These are phyloP conservation scores for Bipolaris bicolor DNA, from an alignment of 2,329 filamentous ascomycete genomes.

Conservation along the genomic window DNA sequence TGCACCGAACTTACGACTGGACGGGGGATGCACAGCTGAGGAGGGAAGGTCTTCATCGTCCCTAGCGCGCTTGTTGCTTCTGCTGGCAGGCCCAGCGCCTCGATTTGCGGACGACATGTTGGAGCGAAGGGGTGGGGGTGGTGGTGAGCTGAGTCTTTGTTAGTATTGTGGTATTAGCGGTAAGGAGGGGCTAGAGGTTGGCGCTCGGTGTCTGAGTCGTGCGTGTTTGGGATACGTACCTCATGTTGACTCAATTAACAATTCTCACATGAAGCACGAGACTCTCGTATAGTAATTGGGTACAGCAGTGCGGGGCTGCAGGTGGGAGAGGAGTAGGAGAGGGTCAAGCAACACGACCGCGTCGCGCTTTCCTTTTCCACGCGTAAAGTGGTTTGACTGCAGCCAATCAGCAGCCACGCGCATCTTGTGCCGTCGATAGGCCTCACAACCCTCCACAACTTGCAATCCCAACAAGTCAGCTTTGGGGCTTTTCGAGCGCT, in stretches of 20 bases:
- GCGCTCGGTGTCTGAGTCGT: conserved; percentile 10
- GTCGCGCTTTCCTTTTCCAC: conserved; percentile 25
- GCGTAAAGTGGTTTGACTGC: conserved; percentile 28
- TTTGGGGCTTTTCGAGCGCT: background rate
- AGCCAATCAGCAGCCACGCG: conserved; percentile 22
- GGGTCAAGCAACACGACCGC: conserved; percentile 18
- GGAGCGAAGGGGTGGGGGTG: conserved; percentile 70
- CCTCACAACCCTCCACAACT: background rate
- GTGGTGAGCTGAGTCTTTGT: conserved; percentile 60
- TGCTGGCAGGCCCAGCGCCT: conserved; percentile 61
- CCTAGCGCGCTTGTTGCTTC: conserved; percentile 70
- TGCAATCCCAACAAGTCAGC: background rate
- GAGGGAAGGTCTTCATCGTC: conserved; percentile 67
- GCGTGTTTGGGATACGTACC: conserved; percentile 18
- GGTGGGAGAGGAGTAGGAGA: conserved; percentile 9
- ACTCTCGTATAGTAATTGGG: background rate
- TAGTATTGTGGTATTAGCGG: conserved; percentile 22
- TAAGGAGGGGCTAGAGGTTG: conserved; percentile 27
- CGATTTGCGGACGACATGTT: conserved; percentile 86
- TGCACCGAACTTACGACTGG: conserved; percentile 62
- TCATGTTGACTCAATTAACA: conserved; percentile 26
- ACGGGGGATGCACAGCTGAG: conserved; percentile 64
- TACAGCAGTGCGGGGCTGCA: conserved; percentile 12
- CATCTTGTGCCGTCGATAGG: conserved; percentile 12
- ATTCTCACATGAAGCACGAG: conserved; percentile 1